phyloP scores from a whole-genome alignment of 768 basidiomycete genomes.

The Lactarius sp. region DNA sequence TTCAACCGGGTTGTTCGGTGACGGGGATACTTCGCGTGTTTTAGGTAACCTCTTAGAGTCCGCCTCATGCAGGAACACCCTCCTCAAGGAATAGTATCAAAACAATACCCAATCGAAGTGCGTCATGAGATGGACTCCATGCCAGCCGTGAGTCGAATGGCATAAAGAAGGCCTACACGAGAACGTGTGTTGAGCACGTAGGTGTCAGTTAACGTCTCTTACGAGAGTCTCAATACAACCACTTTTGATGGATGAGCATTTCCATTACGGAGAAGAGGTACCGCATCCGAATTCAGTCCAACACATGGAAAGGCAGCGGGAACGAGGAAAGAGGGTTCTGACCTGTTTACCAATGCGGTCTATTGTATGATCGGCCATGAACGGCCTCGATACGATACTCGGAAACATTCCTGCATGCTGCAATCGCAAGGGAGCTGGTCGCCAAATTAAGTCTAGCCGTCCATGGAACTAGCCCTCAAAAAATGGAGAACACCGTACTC shows the following conservation, averaged over 20 bases:
- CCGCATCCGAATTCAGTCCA: not conserved
- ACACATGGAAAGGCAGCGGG: not conserved
- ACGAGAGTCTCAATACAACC: not conserved
- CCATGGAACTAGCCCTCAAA: no score
- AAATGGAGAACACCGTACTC: not conserved
- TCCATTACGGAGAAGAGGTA: conserved; percentile 1
- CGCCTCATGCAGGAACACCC: not conserved
- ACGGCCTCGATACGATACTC: not conserved
- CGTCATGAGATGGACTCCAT: not conserved
- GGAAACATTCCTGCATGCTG: not conserved
- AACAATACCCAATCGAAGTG: not conserved
- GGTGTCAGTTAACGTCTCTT: not conserved
- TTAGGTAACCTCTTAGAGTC: not conserved
- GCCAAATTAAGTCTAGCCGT: conserved; percentile 3
- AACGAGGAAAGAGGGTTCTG: not conserved
- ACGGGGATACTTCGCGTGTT: not conserved
- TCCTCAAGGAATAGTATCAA: not conserved
- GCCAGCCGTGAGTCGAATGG: not conserved
- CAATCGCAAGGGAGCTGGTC: not conserved
- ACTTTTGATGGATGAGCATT: not conserved
- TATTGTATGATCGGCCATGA: conserved; percentile 12
- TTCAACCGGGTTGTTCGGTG: not conserved
- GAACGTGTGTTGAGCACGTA: conserved; percentile 1
- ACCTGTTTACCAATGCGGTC: not conserved
- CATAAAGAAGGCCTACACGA: conserved; percentile 5